These are phyloP conservation scores for Backusella psychrophila DNA, from an alignment of 192 early-diverging fungal genomes.

Conservation along the genomic window DNA sequence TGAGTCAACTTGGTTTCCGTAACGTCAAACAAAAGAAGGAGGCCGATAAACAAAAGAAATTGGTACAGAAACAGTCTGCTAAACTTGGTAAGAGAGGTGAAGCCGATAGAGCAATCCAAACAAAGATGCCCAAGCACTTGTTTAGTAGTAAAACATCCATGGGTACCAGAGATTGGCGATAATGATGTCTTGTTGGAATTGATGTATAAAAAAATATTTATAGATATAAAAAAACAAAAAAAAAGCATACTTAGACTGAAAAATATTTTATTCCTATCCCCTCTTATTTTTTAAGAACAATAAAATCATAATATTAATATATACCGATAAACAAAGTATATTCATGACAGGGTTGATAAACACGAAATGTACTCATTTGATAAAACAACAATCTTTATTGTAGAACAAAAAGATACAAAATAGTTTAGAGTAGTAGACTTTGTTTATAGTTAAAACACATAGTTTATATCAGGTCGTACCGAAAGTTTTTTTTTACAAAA, in stretches of 20 bases:
- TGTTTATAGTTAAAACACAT: too few relatives aligned
- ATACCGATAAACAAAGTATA: too few relatives aligned
- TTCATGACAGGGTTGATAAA: too few relatives aligned
- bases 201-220: not conserved
- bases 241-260: not conserved
- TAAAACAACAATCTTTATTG: too few relatives aligned
- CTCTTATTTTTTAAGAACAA: not conserved
- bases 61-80: conserved; percentile 73
- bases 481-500: too few relatives aligned
- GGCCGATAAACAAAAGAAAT: conserved; percentile 75
- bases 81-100: conserved; percentile 83
- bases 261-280: not conserved
- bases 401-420: too few relatives aligned
- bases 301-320: too few relatives aligned
- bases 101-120: conserved; percentile 82
- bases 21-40: conserved; percentile 58
- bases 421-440: too few relatives aligned
- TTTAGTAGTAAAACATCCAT: conserved; percentile 87
- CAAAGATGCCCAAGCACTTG: conserved; percentile 98
- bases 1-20: conserved; percentile 76
- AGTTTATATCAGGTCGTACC: too few relatives aligned
- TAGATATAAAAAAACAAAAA: not conserved
- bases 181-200: conserved; percentile 21
- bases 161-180: conserved; percentile 81
- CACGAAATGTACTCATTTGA: too few relatives aligned